Conservation (phyloP, 2,329 filamentous ascomycete genomes). For the Microdochium paspali region DNA sequence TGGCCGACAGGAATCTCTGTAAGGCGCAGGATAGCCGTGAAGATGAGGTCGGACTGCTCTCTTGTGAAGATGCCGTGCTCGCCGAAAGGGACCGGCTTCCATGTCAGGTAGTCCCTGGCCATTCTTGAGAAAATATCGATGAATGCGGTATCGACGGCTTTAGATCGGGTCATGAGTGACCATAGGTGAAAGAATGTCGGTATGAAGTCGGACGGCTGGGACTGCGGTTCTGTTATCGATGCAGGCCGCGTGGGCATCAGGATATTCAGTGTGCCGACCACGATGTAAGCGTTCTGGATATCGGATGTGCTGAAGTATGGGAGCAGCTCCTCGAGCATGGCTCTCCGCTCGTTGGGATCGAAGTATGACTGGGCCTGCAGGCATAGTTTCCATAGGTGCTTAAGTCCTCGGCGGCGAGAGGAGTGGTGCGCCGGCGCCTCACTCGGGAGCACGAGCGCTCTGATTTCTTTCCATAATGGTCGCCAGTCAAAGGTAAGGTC, state of each 20-base stretch:
- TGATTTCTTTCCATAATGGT: conserved; percentile 86
- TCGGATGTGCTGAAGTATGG: conserved; percentile 92
- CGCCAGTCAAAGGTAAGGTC: conserved; percentile 91
- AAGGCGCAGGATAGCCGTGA: conserved; percentile 80
- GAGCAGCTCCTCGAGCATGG: conserved; percentile 71
- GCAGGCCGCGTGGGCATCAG: conserved; percentile 78
- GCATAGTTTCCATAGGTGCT: conserved; percentile 75
- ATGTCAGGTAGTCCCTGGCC: conserved; percentile 72
- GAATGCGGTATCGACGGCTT: conserved; percentile 75
- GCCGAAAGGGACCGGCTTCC: conserved; percentile 67
- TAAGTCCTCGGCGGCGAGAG: conserved; percentile 44
- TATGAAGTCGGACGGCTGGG: conserved; percentile 82
- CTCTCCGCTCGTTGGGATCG: conserved; percentile 74
- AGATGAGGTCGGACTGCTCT: conserved; percentile 86
- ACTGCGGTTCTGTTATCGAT: conserved; percentile 58
- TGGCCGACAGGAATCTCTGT: conserved; percentile 96
- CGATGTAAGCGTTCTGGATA: conserved; percentile 83
- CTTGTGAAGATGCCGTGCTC: conserved; percentile 86
- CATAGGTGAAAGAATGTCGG: conserved; percentile 95
- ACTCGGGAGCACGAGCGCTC: conserved; percentile 76
- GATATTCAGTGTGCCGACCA: conserved; percentile 78
- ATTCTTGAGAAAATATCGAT: conserved; percentile 84
- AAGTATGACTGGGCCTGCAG: conserved; percentile 89
- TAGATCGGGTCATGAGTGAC: conserved; percentile 87
- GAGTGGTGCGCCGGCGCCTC: conserved; percentile 63